Evolutionary conservation across 768 basidiomycete species (phyloP), one percentile per base, ranked within the genome.

Genomic region (Pseudohyphozyma bogoriensis): DNA sequence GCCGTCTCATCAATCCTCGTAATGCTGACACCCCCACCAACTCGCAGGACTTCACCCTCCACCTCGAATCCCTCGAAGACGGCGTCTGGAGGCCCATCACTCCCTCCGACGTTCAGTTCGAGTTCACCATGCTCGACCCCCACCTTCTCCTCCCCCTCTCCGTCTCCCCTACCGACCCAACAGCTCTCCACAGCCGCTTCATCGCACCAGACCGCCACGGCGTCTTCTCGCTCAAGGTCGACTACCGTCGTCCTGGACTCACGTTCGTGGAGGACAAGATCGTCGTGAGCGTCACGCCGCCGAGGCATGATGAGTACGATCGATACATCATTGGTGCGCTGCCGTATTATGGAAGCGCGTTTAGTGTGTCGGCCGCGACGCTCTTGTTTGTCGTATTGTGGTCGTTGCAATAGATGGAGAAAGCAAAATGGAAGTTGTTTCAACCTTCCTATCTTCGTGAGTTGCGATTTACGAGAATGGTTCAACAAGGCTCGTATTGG

Each of bases 101-200:
- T 35, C 73, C 89, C 53, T 73, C 76, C 15, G 95, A 97, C 72
- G 72, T 97, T 32, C 93, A 96, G 69, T 79, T 97, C 53, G 92
- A 93, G 68, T 96, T 97, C 72, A 93, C 90, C 26, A 99, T 99
- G 95, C 83, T 99, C 42, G 95, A 99, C 73, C 95, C 95, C 1
- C 91, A 95, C 73, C 77, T 97, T 61, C 88, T 95, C 37, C 89
- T 84, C 18, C 76, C 85, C 10, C 79, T 99, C 13, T 85, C 85
- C 28, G 78, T 80, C 67, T 56, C 60, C 9, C 29, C 51, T 24
- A 55, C 59, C 26, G 35, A 44, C n/a, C 47, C 55, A 0, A 31
- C 35, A 8, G 58, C 46, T 1, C 46, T 53, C 45, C 5, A 68
- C 71, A 81, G 83, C n/a, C 81, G 81, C 18, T 93, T 99, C 83